Evolutionary conservation across 495 filamentous ascomycete genomes (phyloP), one percentile per base, ranked within the genome.

Genomic region (Bacidia rubella): DNA sequence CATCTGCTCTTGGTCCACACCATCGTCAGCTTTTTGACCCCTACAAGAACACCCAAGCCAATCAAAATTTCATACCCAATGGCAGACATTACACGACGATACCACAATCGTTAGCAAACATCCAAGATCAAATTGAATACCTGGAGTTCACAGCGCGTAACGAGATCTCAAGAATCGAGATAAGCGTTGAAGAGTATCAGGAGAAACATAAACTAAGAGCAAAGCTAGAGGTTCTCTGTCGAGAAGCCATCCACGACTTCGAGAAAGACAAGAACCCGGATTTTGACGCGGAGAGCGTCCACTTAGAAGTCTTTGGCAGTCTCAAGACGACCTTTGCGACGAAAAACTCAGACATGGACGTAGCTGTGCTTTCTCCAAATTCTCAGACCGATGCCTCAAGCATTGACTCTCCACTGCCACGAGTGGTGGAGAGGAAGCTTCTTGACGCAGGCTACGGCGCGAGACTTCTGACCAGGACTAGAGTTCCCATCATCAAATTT

Each of bases 401-500:
- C 19, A 51, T 58, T 69, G 71, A 51, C 56, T 79, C 77, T 26
- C 68, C 73, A 1, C 76, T 81, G 42, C 82, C 83, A 19, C 70
- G 82, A 35, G 53, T 84, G 15, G 57, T 90, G 10, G 83, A 87
- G 60, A 82, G 77, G 57, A 71, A 71, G 1, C 70, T 92, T n/a
- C 70, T 88, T n/a, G 71, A 84, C 2, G 57, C 71, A 27, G 84
- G 82, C 0, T 78, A 79, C 53, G 83, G 83, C 38, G 84, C 81
- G 20, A 72, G 82, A 1, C 65, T 90, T 7, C 72, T 90, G 7
- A 79, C 82, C 20, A 74, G 72, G 32, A 88, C 87, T 7, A 74
- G 86, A 55, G 80, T 89, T 25, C 87, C 87, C 21, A 90, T 92
- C 52, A 80, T 93, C 60, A 87, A 87, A 57, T 67, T 93, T 26